Conservation (phyloP, 2,329 filamentous ascomycete genomes). For the Ascochyta rabiei region DNA sequence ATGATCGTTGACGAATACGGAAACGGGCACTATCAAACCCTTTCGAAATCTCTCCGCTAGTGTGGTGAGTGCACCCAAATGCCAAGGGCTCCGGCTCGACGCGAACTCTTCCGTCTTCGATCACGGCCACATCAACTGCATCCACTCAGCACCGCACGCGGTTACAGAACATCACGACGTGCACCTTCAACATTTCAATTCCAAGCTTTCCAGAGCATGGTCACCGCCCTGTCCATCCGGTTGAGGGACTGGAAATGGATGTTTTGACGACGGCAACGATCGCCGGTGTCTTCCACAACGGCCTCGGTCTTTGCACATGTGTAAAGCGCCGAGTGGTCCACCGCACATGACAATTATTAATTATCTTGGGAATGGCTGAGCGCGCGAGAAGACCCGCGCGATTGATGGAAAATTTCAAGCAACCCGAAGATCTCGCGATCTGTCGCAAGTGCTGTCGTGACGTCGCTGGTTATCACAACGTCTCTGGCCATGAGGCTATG, state of each 20-base stretch:
- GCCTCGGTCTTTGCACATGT: neutral
- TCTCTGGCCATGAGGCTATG: neutral
- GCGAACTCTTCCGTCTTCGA: neutral
- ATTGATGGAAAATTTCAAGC: no score
- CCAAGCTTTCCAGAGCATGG: neutral
- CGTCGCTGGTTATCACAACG: no score
- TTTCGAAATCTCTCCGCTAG: conserved; percentile 6
- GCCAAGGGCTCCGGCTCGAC: neutral
- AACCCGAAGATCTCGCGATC: no score
- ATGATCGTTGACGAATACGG: neutral
- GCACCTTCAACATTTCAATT: neutral
- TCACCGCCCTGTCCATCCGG: neutral
- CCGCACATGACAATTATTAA: neutral
- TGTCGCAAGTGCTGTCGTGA: no score
- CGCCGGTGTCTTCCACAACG: neutral
- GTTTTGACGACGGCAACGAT: neutral
- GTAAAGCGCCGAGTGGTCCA: conserved; percentile 2
- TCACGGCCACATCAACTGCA: neutral
- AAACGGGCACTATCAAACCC: conserved; percentile 7
- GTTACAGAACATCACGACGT: neutral
- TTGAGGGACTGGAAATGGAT: neutral
- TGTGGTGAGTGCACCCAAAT: neutral
- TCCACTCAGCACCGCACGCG: neutral
- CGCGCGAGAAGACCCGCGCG: neutral
- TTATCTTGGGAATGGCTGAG: neutral